Evolutionary conservation across 345 rosid species (phyloP), one percentile per base, ranked within the genome.

Genomic region (Gynandropsis gynandra): DNA sequence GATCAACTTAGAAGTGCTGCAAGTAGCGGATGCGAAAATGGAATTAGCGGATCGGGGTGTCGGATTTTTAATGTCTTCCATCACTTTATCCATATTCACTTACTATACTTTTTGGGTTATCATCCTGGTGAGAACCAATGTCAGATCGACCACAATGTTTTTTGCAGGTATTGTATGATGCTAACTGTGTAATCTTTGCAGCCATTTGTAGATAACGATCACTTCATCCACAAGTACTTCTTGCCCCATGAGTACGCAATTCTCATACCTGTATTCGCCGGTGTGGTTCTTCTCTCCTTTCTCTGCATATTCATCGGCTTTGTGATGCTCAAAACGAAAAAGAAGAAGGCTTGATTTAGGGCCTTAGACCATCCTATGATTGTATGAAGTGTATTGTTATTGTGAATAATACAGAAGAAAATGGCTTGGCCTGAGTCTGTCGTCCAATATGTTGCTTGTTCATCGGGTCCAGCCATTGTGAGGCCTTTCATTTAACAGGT

Each of bases 61-160:
- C 21, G 96, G 98, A 56, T 79, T 87, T 34, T 48, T 92, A 24
- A 48, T 92, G 46, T 68, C 93, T 15, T 44, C 73, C 6, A 74
- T 73, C 76, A 82, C 93, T 74, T 40, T 92, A 66, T 77, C 93
- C 39, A 75, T 84, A 37, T 92, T 87, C 82, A 87, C 88, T 4
- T 87, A 92, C 70, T 87, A 84, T 37, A 87, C 96, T 16, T 92
- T 92, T 58, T 92, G 98, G 98, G 93, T 80, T 68, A 84, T 90
- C 74, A 82, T 90, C 57, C 71, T 89, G 80, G 97, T 87, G 7
- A 75, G 77, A 56, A 8, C 20, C 16, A 44, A 32, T 50, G 11
- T 4, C 57, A 41, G 24, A 4, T 32, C 2, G 9, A 38, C 31
- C 18, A 42, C 27, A 18, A n/a, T 13, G 0, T 34, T 37, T 34